Conservation (phyloP, 2,329 filamentous ascomycete species). For the Pseudopithomyces chartarum region DNA sequence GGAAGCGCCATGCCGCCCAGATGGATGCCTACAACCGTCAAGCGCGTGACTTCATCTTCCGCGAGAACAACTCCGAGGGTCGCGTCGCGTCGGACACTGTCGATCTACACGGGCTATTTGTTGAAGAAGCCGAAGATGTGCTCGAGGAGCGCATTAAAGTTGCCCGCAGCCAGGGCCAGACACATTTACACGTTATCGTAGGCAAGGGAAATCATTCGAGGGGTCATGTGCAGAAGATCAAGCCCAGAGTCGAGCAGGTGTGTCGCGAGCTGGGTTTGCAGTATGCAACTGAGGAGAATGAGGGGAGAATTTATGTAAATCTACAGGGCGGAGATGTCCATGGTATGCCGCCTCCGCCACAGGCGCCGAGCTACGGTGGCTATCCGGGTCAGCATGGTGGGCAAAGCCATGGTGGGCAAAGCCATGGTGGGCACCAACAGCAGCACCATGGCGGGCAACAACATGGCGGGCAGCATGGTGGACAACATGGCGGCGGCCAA, state of each 20-base stretch:
- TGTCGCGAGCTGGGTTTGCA: constrained; percentile 82
- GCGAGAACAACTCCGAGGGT: constrained; percentile 84
- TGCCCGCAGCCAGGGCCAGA: constrained; percentile 74
- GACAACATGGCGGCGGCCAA: constrained; percentile 20
- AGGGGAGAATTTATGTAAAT: constrained; percentile 86
- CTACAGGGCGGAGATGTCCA: constrained; percentile 70
- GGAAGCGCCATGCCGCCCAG: constrained; percentile 79
- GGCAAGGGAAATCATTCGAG: constrained; percentile 90
- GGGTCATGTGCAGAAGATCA: constrained; percentile 88
- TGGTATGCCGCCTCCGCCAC: constrained; percentile 44
- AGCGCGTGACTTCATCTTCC: constrained; percentile 92
- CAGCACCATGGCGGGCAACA: constrained; percentile 48
- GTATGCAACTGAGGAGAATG: constrained; percentile 86
- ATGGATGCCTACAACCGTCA: constrained; percentile 91
- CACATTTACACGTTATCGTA: constrained; percentile 90
- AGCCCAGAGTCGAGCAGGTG: constrained; percentile 88
- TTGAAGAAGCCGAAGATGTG: constrained; percentile 92
- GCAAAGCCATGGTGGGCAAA: too few species aligned
- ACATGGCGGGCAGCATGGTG: constrained; percentile 43
- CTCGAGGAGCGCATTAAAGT: constrained; percentile 83
- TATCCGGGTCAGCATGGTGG: constrained; percentile 35
- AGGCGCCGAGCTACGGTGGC: constrained; percentile 43
- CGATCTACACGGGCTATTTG: constrained; percentile 92
- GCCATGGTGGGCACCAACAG: constrained; percentile 43
- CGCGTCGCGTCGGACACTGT: constrained; percentile 81